Base-by-base conservation (phyloP, 2,329 filamentous ascomycete genomes). In the Davidsoniella neocaledoniae region DNA sequence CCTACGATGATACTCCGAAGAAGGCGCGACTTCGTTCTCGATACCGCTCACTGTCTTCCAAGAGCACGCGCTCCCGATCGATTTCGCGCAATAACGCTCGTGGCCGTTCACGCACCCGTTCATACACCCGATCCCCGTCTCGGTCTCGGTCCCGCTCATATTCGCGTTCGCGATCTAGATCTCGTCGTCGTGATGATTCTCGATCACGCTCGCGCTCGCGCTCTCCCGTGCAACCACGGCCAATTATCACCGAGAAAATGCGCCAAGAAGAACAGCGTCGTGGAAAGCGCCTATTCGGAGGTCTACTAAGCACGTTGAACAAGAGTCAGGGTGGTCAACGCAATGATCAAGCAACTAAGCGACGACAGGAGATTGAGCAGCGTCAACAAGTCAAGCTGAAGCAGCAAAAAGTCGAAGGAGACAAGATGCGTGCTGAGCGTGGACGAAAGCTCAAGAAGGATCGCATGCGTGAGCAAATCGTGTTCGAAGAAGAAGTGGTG, bases 201-300 rank as follows among this genome's bases (percentile, higher is more conserved):
- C 36, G 25, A 19, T 17, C 42, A 14, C 19, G 42, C 10, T n/a
- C 40, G 10, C 49, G 42, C 10, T 43, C 46, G 10, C 49, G 42
- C 10, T 43, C 46, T 3, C 46, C 47, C 17, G 17, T 16, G 4
- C 46, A 39, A 9, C 12, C 12, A 33, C 29, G 29, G 29, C 29
- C 29, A 33, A 10, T 12, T 12, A 2, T 33, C 29, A 44, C 41
- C 36, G 51, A 50, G 25, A 45, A 44, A 39, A 37, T 40, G 8
- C 40, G 44, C 5, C 63, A 79, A 51, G 83, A 93, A 58, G 90
- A 96, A 61, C 86, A 81, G 63, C 86, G 84, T 61, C 81, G 90
- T 37, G 84, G 85, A 19, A 82, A 84, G 63, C 76, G 90, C 48
- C 71, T 96, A 54, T 95, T 95, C 61, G 88, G 90, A 54, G 84